phyloP scores from a whole-genome alignment of 192 early-diverging fungal species.

The Neocallimastix lanati region DNA sequence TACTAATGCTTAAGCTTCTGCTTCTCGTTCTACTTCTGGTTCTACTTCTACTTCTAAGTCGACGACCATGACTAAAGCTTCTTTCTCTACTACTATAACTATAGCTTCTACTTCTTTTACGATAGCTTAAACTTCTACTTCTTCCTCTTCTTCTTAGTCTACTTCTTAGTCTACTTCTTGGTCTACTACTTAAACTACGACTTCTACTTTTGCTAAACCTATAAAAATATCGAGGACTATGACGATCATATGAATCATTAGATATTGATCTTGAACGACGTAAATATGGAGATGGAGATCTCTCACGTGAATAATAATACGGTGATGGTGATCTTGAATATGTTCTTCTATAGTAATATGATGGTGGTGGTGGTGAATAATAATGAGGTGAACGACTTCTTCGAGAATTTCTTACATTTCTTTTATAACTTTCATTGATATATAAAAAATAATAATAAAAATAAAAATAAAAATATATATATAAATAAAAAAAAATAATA shows the following conservation, averaged over 20 bases:
- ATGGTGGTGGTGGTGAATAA: not conserved
- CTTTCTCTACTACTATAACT: not conserved
- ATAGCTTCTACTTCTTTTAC: not conserved
- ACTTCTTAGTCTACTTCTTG: too few species aligned
- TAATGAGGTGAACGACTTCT: not conserved
- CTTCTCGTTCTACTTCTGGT: not conserved
- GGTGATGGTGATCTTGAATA: not conserved
- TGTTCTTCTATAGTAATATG: not conserved
- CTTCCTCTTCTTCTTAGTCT: too few species aligned
- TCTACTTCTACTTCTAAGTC: not conserved
- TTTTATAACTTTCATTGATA: too few species aligned
- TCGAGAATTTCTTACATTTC: not conserved
- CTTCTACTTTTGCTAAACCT: not conserved
- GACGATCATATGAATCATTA: not conserved
- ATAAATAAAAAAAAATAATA: too few species aligned
- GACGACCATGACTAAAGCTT: not conserved
- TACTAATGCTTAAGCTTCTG: not conserved
- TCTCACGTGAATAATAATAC: not conserved
- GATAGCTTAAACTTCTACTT: not conserved
- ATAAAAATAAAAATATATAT: too few species aligned
- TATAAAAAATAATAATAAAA: too few species aligned
- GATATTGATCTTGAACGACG: not conserved
- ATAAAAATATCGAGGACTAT: not conserved
- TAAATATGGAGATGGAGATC: not conserved
- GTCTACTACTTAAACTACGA: not conserved